Base-by-base conservation (phyloP, 1,139 yeast species). In the Pichia sp. region DNA sequence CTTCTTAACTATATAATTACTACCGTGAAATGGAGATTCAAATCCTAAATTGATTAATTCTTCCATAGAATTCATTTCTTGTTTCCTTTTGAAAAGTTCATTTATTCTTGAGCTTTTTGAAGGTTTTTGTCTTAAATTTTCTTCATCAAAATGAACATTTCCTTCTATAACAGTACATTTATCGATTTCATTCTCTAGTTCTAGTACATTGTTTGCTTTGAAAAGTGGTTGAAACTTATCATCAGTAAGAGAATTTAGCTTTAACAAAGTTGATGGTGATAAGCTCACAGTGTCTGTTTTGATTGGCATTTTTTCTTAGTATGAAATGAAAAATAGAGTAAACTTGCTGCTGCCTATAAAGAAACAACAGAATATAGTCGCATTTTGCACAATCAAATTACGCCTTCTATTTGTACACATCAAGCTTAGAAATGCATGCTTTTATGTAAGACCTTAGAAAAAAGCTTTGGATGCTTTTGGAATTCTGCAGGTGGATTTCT, bases 111-210 rank as follows among this genome's bases (percentile, higher is more conserved):
- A n/a, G n/a, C 6, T 7, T n/a, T 27, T 36, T 22, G 39, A 36
- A 6, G 39, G 39, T 36, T 39, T 39, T 29, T 8, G 13, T 9
- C 11, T 20, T 9, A 39, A 29, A 29, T 30, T 27, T 15, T 15
- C 42, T 34, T 41, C 43, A 15, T 41, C 38, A 41, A 41, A 41
- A 7, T 41, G 36, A 24, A 41, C 24, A 5, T 6, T n/a, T 7
- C 7, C 30, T 32, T 27, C 15, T n/a, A 11, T 24, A 35, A 11
- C 36, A 29, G 15, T 12, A 23, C 7, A n/a, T 5, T 7, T 6
- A 8, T 30, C 18, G 7, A 15, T 23, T 29, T 22, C 18, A 12
- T 30, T n/a, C 7, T 30, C 15, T 22, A 6, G 5, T 1, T 29
- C 29, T 5, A 20, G 4, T 9, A 16, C 18, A 13, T 30, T 40